Conservation (phyloP, 345 rosid species). For the Euclidium syriacum region DNA sequence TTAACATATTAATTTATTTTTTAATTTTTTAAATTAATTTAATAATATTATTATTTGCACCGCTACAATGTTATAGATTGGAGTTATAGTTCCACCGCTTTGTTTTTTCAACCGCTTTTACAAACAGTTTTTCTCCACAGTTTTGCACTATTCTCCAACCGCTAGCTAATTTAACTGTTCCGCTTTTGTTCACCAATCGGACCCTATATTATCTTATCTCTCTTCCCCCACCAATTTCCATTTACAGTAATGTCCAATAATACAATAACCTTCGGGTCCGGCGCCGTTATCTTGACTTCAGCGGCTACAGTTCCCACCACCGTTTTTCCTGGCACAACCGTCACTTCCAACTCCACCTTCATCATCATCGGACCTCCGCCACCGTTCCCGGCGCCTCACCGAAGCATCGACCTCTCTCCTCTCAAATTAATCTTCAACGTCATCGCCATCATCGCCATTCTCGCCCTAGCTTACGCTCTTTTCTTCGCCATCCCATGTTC, state of each 20-base stretch:
- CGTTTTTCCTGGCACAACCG: conserved; percentile 12
- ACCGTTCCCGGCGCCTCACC: conserved; percentile 50
- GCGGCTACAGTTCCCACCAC: conserved; percentile 16
- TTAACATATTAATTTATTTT: too few relatives aligned
- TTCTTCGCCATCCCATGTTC: conserved; percentile 57
- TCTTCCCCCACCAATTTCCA: not conserved
- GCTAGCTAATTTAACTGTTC: too few relatives aligned
- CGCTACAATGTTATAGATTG: too few relatives aligned
- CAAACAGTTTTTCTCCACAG: too few relatives aligned
- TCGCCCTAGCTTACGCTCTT: conserved; percentile 60
- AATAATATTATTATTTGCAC: too few relatives aligned
- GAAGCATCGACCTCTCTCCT: conserved; percentile 58
- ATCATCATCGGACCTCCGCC: conserved; percentile 40
- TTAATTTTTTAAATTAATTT: too few relatives aligned
- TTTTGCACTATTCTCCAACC: too few relatives aligned
- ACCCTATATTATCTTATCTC: too few relatives aligned
- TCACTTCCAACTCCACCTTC: conserved; percentile 25
- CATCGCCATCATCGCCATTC: conserved; percentile 65
- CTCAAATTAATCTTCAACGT: conserved; percentile 59
- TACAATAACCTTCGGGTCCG: conserved; percentile 12
- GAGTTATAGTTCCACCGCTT: too few relatives aligned
- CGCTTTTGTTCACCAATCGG: too few relatives aligned
- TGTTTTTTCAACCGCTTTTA: too few relatives aligned
- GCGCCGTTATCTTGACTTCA: conserved; percentile 5
- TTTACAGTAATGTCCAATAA: conserved; percentile 26